Base-by-base conservation (phyloP, 805 yeast genomes). In the Phaffomyces opuntiae region DNA sequence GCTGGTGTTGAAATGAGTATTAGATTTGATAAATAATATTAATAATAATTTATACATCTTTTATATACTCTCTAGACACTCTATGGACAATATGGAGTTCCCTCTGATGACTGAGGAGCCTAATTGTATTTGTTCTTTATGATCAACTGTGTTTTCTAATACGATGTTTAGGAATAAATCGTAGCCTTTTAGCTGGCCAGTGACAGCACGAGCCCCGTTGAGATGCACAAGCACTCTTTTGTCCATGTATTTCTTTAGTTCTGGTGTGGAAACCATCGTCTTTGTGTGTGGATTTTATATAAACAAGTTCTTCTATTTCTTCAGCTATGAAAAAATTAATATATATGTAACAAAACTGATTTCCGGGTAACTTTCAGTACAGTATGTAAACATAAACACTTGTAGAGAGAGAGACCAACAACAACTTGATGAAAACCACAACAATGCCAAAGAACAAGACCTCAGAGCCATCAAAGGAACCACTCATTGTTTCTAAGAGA, bases 121-220 rank as follows among this genome's bases (percentile, higher is more conserved):
- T 39, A 86, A 67, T 46, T 74, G 72, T 33, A 73, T 60, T 47
- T 44, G 41, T 17, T 47, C 43, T 19, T 41, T 47, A 13, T 47
- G 45, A 60, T 85, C 93, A 14, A 80, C 70, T 1, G 88, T 87
- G 42, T 82, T 84, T 39, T 80, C 86, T 34, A 86, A 61, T 0
- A 86, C 87, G 24, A 85, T 65, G 56, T 86, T 86, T 55, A 86
- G 61, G 58, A 84, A 55, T 26, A 80, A 77, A 60, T 91, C 98
- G 62, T 80, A 91, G 2, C 98, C 98, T 55, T 87, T 72, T 45
- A 91, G 72, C 12, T 77, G 76, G 2, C 98, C 98, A n/a, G 78
- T 75, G 1, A 91, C 78, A 53, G 76, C 77, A 42, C 97, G 73
- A 13, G 84, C 67, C 2, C 96, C 95, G 62, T 87, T 88, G 49